Percentiles rank a stretch among this genome's conserved stretches.
Conservation (phyloP, 2,329 filamentous ascomycete genomes). For the Colletotrichum phormii region DNA sequence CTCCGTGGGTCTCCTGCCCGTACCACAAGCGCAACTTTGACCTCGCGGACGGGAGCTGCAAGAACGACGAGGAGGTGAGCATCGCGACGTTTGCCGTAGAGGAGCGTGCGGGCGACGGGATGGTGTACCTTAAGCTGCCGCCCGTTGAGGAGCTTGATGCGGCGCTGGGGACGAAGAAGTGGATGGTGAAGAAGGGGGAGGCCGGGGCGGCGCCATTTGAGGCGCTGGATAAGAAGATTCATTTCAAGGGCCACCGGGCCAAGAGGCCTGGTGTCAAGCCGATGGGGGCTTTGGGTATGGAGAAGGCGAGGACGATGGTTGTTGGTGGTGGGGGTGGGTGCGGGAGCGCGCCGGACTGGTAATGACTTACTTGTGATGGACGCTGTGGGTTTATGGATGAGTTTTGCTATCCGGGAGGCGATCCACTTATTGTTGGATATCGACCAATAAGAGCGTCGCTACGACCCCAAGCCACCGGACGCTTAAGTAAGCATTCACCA, state of each 20-base stretch:
- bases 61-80: conserved; percentile 78
- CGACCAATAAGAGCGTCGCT: too few species aligned
- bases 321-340: conserved; percentile 51
- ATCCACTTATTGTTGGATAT: too few species aligned
- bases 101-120: conserved; percentile 73
- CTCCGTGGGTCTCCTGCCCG: conserved; percentile 87
- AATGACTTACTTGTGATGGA: not conserved
- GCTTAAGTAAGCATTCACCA: too few species aligned
- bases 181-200: conserved; percentile 82
- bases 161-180: conserved; percentile 81
- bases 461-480: too few species aligned
- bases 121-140: conserved; percentile 84
- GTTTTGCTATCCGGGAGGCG: too few species aligned
- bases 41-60: conserved; percentile 77
- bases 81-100: conserved; percentile 87
- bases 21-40: conserved; percentile 92
- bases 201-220: conserved; percentile 52
- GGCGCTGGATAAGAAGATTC: conserved; percentile 60
- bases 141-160: conserved; percentile 84
- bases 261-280: conserved; percentile 56
- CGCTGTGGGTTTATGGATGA: too few species aligned
- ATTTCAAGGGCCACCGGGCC: conserved; percentile 55
- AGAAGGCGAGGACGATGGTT: conserved; percentile 52
- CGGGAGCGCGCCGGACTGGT: conserved; percentile 61
- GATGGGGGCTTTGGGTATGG: conserved; percentile 46